Percentiles rank a stretch among this genome's conserved stretches.
Evolutionary conservation across 257 asterid genomes (phyloP).

Genomic region (Solanum chilense): DNA sequence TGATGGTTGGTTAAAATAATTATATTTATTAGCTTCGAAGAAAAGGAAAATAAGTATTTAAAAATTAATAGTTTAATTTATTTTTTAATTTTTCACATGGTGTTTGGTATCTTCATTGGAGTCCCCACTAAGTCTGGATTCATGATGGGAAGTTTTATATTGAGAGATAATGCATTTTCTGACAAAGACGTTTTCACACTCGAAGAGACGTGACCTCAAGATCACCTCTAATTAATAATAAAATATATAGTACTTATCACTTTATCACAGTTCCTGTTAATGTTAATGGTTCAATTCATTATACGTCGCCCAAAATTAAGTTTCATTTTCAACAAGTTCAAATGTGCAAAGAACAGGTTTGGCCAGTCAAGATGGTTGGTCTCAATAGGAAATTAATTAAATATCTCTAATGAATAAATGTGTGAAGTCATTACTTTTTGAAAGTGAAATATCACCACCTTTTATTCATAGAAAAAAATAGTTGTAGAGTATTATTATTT

Average conservation of each 20-base stretch:
- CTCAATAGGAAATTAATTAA: no score
- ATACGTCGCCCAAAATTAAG: not conserved
- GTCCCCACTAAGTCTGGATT: no score
- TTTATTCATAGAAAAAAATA: not conserved
- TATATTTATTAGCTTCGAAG: no score
- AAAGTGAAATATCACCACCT: not conserved
- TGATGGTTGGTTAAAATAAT: no score
- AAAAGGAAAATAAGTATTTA: not conserved
- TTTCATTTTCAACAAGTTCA: not conserved
- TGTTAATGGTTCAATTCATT: not conserved
- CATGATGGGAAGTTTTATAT: no score
- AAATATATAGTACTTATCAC: no score
- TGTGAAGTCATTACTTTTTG: not conserved
- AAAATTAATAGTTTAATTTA: not conserved
- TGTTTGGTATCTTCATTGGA: no score
- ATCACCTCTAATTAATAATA: no score
- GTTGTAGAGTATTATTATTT: not conserved
- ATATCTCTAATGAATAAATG: not conserved
- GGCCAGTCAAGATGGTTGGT: not conserved
- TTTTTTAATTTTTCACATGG: no score
- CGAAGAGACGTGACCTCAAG: no score
- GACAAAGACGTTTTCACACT: no score
- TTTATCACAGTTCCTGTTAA: rapidly evolving
- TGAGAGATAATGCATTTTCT: no score
- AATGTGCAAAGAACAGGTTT: not conserved